Evolutionary conservation across 2,329 filamentous ascomycete species (phyloP).

Genomic region (Seiridium unicorne): DNA sequence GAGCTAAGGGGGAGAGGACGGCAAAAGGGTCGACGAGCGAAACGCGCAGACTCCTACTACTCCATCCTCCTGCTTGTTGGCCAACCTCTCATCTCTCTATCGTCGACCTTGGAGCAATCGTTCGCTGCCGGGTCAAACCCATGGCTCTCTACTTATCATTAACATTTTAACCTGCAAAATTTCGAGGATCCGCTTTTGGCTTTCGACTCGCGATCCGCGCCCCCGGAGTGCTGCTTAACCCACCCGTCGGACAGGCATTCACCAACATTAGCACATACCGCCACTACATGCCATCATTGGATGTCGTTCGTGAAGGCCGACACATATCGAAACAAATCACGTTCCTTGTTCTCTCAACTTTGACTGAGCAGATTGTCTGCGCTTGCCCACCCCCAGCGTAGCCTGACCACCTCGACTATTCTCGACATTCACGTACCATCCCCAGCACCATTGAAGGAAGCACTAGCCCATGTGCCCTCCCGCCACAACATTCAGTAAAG

Average conservation of each 20-base stretch:
- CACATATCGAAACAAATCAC: no score
- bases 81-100: neutral
- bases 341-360: no score
- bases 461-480: neutral
- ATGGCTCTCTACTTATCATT: neutral
- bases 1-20: slow-evolving; percentile 9
- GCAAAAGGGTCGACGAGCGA: neutral
- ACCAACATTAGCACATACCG: neutral
- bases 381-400: neutral
- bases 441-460: neutral
- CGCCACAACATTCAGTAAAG: no score
- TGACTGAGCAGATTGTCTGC: no score
- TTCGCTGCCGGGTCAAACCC: neutral
- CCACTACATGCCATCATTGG: no score
- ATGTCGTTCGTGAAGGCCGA: no score
- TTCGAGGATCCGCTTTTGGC: neutral
- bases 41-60: neutral
- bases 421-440: neutral
- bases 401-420: neutral
- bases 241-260: neutral
- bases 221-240: neutral
- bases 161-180: neutral
- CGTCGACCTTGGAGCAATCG: neutral
- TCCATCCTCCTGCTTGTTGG: neutral
- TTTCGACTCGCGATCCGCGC: neutral